Conservation (phyloP, 257 asterid genomes). For the Anisodus acutangulus region DNA sequence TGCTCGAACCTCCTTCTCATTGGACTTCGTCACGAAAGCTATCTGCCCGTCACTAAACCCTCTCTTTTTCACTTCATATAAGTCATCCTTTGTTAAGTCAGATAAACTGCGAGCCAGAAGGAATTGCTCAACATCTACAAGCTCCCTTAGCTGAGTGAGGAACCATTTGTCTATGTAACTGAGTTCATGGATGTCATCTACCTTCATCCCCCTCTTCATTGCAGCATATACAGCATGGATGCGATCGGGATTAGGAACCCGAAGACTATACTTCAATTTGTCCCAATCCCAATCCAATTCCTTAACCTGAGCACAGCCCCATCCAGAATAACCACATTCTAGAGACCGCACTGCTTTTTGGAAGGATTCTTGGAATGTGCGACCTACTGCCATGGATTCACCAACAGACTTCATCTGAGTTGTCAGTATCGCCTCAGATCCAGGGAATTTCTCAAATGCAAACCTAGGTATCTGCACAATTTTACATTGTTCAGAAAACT, state of each 20-base stretch:
- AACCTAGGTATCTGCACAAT: constrained; percentile 80
- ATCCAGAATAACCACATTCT: constrained; percentile 80
- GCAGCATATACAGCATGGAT: constrained; percentile 90
- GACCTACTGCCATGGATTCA: constrained; percentile 98
- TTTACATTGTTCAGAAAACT: constrained; percentile 28
- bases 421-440: constrained; percentile 92
- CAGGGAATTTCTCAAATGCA: constrained; percentile 98
- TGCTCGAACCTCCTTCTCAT: constrained; percentile 77
- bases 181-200: constrained; percentile 80
- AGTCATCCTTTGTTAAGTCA: constrained; percentile 74
- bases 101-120: constrained; percentile 58
- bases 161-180: constrained; percentile 90
- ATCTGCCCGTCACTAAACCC: constrained; percentile 96
- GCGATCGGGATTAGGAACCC: constrained; percentile 93
- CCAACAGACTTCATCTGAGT: constrained; percentile 99
- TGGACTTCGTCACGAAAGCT: constrained; percentile 75
- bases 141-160: constrained; percentile 87
- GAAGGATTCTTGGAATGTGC: constrained; percentile 98
- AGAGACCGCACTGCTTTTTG: constrained; percentile 93
- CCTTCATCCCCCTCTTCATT: constrained; percentile 92
- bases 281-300: constrained; percentile 95
- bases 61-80: constrained; percentile 90
- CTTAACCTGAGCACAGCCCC: constrained; percentile 91
- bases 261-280: constrained; percentile 68
- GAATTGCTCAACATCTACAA: constrained; percentile 86